A percentile compares a stretch with the other conserved stretches of the same genome.
Evolutionary conservation across 257 asterid species (phyloP).

Genomic region (Cynanchum wilfordii): DNA sequence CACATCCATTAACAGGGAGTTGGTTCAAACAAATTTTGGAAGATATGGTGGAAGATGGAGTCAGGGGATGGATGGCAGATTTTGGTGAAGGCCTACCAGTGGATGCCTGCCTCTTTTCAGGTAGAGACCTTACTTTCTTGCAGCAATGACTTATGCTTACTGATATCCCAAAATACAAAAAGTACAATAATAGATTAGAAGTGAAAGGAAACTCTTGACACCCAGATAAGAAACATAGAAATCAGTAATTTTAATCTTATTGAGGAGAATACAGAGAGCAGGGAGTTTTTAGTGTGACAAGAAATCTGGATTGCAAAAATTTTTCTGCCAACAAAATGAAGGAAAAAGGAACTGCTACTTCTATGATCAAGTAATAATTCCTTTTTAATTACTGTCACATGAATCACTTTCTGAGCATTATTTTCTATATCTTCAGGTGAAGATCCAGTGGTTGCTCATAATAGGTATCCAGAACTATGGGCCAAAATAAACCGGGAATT

Average conservation of each 20-base stretch:
- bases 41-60: conserved; percentile 94
- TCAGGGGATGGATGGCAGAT: conserved; percentile 99
- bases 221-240: not conserved
- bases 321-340: not conserved
- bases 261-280: not conserved
- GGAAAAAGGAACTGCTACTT: not conserved
- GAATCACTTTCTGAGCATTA: not conserved
- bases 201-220: not conserved
- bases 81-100: conserved; percentile 96
- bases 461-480: conserved; percentile 91
- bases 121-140: conserved; percentile 25
- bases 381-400: not conserved
- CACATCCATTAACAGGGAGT: conserved; percentile 59
- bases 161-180: not conserved
- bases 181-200: not conserved
- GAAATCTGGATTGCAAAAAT: not conserved
- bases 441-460: conserved; percentile 88
- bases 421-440: conserved; percentile 48
- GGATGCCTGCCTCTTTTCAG: conserved; percentile 85
- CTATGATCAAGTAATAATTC: not conserved
- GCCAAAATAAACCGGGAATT: conserved; percentile 76
- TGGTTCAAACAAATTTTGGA: conserved; percentile 85
- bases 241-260: not conserved
- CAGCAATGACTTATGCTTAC: not conserved
- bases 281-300: not conserved